Conservation (phyloP, 495 filamentous ascomycete genomes). For the Neurospora africana region DNA sequence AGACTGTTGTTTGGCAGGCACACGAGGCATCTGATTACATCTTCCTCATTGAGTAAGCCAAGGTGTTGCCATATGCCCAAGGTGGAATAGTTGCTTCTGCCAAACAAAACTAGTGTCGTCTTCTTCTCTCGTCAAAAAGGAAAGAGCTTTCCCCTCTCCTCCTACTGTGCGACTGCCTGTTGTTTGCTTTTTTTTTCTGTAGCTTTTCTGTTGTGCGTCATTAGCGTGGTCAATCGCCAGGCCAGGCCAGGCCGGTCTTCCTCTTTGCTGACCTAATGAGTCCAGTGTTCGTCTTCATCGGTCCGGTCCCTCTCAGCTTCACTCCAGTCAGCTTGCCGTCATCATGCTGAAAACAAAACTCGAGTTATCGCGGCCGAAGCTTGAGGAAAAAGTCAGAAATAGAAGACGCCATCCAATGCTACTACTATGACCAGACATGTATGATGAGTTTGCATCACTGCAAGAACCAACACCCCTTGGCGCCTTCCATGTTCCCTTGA, state of each 20-base stretch:
- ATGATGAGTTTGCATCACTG: neutral
- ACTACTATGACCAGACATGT: too few relatives aligned
- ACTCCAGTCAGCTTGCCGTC: neutral
- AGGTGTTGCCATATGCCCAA: neutral
- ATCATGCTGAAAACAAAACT: neutral
- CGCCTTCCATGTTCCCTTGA: neutral
- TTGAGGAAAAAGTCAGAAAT: neutral
- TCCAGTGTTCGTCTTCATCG: neutral
- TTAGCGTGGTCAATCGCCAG: neutral
- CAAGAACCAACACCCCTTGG: neutral
- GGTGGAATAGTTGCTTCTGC: neutral
- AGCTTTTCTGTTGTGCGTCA: neutral
- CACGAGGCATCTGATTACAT: neutral
- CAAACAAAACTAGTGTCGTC: neutral
- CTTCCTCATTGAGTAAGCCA: neutral
- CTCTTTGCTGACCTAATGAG: neutral
- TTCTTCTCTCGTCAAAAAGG: neutral
- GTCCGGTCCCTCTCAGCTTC: neutral
- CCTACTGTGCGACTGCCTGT: neutral
- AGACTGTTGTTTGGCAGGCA: neutral
- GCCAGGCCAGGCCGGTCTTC: neutral
- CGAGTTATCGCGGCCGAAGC: neutral
- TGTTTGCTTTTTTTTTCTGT: neutral
- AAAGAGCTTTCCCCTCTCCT: neutral
- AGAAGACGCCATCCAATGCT: neutral